Base-by-base conservation (phyloP, 345 rosid genomes). In the Ceriops tagal region DNA sequence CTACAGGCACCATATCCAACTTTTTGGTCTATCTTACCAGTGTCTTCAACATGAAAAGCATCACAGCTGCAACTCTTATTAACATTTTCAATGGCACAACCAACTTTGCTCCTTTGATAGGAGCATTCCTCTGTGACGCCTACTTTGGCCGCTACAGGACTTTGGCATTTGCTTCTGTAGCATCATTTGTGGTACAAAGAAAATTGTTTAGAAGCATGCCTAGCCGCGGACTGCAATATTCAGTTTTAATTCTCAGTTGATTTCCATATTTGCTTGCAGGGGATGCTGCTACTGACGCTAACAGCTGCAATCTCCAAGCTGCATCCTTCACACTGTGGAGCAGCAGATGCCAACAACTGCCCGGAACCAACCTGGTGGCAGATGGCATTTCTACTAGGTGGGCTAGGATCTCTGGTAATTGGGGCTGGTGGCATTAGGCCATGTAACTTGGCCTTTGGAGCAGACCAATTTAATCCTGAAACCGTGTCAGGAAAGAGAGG, bases 61-160 rank as follows among this genome's bases (percentile, higher is more conserved):
- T 74, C 9, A 47, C 78, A 18, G 73, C 73, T 2, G 34, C 73
- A 2, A 64, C 73, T n/a, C 73, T 75, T 21, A 4, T 74, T 8
- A 68, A 74, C 46, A 51, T 68, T 19, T 69, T 68, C 70, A 47
- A 7, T 58, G 73, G 78, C 21, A 75, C 66, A 53, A 58, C 70
- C 37, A 57, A 65, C 52, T 51, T 69, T 15, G 78, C 78, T 7
- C 47, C 66, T 5, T 18, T 75, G 24, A 3, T 52, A 9, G 78
- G 78, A 57, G 78, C 66, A 3, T 75, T 68, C 70, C 78, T 75
- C 46, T 74, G 32, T 5, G 77, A 74, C 21, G 21, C 77, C 19
- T 74, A 55, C 64, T 63, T 74, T 13, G 78, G 78, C 35, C 78
- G 78, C 24, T 75, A 69, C 65, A 75, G 34, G 49, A 65, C 70